Percentiles rank a stretch among this genome's conserved stretches.
Evolutionary conservation across 2,329 filamentous ascomycete genomes (phyloP).

Genomic region (Cytospora piceae): DNA sequence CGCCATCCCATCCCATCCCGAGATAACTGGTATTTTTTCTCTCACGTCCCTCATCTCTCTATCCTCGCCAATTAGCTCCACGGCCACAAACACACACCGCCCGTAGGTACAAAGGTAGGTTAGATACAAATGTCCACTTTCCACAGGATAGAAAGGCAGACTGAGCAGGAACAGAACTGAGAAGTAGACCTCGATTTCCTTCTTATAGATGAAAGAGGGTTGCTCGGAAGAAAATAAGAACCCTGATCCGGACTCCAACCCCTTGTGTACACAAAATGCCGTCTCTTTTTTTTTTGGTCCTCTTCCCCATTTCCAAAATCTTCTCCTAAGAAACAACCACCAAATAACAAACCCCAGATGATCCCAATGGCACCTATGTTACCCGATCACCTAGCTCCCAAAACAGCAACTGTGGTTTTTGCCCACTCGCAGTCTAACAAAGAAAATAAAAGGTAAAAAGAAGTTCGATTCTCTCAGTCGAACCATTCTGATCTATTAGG

Average conservation of each 20-base stretch:
- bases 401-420: slow-evolving; percentile 6
- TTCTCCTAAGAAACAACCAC: slow-evolving; percentile 5
- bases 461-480: slow-evolving; percentile 17
- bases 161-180: slow-evolving; percentile 11
- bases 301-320: slow-evolving; percentile 23
- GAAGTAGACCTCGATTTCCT: slow-evolving; percentile 13
- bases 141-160: neutral
- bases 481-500: slow-evolving; percentile 30
- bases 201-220: slow-evolving; percentile 6
- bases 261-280: slow-evolving; percentile 14
- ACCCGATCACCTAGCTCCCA: slow-evolving; percentile 14
- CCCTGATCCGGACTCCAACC: slow-evolving; percentile 18
- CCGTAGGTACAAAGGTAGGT: neutral
- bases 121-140: slow-evolving; percentile 17
- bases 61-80: neutral
- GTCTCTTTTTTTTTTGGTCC: slow-evolving; percentile 19
- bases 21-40: neutral
- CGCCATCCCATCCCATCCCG: neutral
- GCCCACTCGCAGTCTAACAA: slow-evolving; percentile 17
- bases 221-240: neutral
- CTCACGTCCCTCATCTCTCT: neutral
- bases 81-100: neutral
- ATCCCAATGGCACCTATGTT: slow-evolving; percentile 20
- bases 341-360: slow-evolving; percentile 5
- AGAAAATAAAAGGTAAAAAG: slow-evolving; percentile 16